Conservation (phyloP, 1,284 basidiomycete genomes). For the Ustilago crameri region DNA sequence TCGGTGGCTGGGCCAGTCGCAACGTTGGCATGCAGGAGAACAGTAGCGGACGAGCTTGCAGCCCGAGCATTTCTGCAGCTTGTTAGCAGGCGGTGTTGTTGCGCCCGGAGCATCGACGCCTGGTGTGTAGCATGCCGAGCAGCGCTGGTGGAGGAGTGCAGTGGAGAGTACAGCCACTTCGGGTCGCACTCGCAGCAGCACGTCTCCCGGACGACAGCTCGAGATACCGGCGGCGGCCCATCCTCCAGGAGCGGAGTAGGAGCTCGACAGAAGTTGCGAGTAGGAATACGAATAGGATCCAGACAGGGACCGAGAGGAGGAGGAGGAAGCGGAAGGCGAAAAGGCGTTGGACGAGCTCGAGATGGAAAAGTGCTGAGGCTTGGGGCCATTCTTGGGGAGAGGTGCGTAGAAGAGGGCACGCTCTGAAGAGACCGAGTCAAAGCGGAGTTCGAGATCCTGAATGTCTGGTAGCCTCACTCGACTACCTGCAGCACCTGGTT, state of each 20-base stretch:
- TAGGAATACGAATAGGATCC: slow-evolving; percentile 41
- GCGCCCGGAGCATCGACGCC: slow-evolving; percentile 1
- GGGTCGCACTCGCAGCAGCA: slow-evolving; percentile 37
- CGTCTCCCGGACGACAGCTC: slow-evolving; percentile 38
- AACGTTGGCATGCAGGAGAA: slow-evolving; percentile 35
- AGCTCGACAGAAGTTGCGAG: slow-evolving; percentile 39
- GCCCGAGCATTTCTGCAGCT: slow-evolving; percentile 45
- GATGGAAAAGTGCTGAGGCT: slow-evolving; percentile 28
- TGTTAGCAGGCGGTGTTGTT: slow-evolving; percentile 3
- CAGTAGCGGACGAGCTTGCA: slow-evolving; percentile 51
- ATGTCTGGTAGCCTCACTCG: slow-evolving; percentile 35
- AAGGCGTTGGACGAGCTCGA: slow-evolving; percentile 32
- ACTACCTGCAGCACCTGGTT: slow-evolving; percentile 28
- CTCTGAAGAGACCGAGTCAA: slow-evolving; percentile 33
- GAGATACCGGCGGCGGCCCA: slow-evolving; percentile 42
- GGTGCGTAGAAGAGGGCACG: slow-evolving; percentile 46
- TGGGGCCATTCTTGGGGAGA: slow-evolving; percentile 32
- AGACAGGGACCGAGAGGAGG: slow-evolving; percentile 20
- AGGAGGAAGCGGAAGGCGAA: slow-evolving; percentile 10
- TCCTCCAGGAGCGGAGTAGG: slow-evolving; percentile 36
- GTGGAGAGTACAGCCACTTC: slow-evolving; percentile 38
- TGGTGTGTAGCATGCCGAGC: slow-evolving; percentile 41
- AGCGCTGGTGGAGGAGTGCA: slow-evolving; percentile 32
- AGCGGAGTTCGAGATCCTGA: slow-evolving; percentile 41
- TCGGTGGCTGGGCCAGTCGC: slow-evolving; percentile 43